phyloP scores from a whole-genome alignment of 352 stramenopile genomes.

The Pythium phragmitis region DNA sequence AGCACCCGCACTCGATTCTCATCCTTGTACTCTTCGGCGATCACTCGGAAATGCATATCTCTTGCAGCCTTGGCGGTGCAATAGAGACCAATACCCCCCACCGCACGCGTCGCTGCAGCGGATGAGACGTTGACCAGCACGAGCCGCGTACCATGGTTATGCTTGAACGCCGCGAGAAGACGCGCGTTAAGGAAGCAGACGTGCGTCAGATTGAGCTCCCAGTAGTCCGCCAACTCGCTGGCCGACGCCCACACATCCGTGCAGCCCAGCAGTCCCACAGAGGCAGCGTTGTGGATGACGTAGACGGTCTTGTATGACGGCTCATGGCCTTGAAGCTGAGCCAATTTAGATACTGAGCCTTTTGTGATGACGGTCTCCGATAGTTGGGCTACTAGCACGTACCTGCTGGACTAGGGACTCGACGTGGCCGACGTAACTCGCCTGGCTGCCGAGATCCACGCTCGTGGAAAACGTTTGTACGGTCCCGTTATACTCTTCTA shows the following conservation, averaged over 20 bases:
- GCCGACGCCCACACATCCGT: slow-evolving; percentile 15
- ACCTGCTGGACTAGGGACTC: slow-evolving; percentile 12
- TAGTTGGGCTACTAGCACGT: background rate
- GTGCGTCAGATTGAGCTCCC: slow-evolving; percentile 20
- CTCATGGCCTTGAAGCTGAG: slow-evolving; percentile 3
- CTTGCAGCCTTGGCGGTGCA: slow-evolving; percentile 81
- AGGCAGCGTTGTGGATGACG: slow-evolving; percentile 18
- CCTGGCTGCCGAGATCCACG: slow-evolving; percentile 11
- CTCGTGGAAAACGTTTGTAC: slow-evolving; percentile 9
- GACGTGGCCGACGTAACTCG: slow-evolving; percentile 15
- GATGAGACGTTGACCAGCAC: slow-evolving; percentile 22
- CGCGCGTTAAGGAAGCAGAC: slow-evolving; percentile 20
- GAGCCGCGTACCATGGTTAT: background rate
- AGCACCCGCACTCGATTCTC: slow-evolving; percentile 46
- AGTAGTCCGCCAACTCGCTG: slow-evolving; percentile 5
- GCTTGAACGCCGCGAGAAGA: slow-evolving; percentile 5
- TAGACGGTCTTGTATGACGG: slow-evolving; percentile 15
- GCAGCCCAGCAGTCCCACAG: slow-evolving; percentile 16
- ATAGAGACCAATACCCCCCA: slow-evolving; percentile 45
- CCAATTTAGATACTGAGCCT: background rate
- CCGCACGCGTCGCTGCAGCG: slow-evolving; percentile 1
- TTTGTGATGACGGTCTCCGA: slow-evolving; percentile 3
- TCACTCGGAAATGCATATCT: slow-evolving; percentile 84
- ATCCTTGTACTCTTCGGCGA: slow-evolving; percentile 55
- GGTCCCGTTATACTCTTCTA: background rate